Base-by-base conservation (phyloP, 2,329 filamentous ascomycete genomes). In the Bipolaris oryzae region DNA sequence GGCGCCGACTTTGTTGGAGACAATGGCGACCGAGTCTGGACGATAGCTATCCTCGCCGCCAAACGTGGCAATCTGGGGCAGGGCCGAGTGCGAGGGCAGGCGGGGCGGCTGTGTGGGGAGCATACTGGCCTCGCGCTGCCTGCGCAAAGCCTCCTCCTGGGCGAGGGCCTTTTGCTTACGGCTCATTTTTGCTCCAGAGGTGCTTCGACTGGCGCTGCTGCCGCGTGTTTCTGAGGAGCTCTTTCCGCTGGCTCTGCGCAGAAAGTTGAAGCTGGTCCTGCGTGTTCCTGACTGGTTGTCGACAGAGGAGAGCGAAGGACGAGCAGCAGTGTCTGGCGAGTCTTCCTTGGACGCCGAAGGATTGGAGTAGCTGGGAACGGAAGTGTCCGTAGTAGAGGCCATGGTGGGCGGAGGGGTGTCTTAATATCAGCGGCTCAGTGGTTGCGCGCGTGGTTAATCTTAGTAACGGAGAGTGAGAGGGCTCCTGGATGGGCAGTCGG, bases 11-110 rank as follows among this genome's bases (percentile, higher is more conserved):
- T 84, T 74, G 84, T 86, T 56, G 84, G 86, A 84, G 64, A 85
- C 77, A 69, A 85, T 85, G 64, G 85, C 83, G 57, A 86, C 76
- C 7, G 85, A 85, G 67, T 90, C 88, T 28, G 87, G 83, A 59
- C 87, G 78, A 45, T 74, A 31, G 1, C 10, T 81, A 48, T 85
- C 78, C 53, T 91, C 89, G 63, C 85, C 85, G 59, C 86, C 86
- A 69, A 87, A 87, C 15, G 80, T 81, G 62, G 84, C 80, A 54
- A 87, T 72, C 79, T 80, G 68, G 72, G 78, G 70, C 72, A 83
- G 61, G 71, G 79, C 67, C 76, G 73, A 73, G 66, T 77, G 76
- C 23, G 76, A 74, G 21, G 84, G 84, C 28, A 87, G 79, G 65
- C 83, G 84, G 55, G 88, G 88, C 54, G 87, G 85, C 47, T 82